Conservation (phyloP, 2,329 filamentous ascomycete species). For the Claviceps purpurea region DNA sequence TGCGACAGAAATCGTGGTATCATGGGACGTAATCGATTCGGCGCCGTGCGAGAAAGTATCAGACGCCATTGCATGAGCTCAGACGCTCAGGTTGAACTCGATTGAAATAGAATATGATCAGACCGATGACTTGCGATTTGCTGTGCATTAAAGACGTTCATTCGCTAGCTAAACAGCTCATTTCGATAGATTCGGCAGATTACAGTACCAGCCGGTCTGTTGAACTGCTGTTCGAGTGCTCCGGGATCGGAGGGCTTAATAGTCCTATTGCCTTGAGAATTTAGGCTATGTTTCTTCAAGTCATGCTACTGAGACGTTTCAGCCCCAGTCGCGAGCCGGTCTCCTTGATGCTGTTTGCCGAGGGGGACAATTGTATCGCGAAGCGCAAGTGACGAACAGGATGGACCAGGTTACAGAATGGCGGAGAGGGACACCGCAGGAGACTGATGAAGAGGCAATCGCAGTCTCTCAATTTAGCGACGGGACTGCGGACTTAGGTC, state of each 20-base stretch:
- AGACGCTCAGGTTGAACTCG: neutral
- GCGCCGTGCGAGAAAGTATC: neutral
- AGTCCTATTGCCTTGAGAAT: neutral
- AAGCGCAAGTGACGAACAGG: neutral
- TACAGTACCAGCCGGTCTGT: neutral
- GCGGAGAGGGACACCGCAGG: neutral
- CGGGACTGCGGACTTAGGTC: neutral
- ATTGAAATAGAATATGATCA: neutral
- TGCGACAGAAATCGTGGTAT: constrained; percentile 18
- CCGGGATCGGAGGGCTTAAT: neutral
- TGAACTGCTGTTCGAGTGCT: neutral
- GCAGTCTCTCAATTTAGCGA: neutral
- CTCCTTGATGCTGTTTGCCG: neutral
- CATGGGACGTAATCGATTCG: constrained; percentile 1
- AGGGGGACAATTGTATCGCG: neutral
- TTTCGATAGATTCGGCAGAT: neutral
- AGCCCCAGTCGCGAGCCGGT: neutral
- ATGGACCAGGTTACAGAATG: neutral
- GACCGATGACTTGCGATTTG: neutral
- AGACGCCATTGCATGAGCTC: neutral
- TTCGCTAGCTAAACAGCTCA: neutral
- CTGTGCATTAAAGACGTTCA: neutral
- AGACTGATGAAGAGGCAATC: neutral
- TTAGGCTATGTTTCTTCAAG: neutral
- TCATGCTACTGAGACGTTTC: neutral